Conservation (phyloP, 192 early-diverging fungal genomes). For the Backusella parvicylindrica region DNA sequence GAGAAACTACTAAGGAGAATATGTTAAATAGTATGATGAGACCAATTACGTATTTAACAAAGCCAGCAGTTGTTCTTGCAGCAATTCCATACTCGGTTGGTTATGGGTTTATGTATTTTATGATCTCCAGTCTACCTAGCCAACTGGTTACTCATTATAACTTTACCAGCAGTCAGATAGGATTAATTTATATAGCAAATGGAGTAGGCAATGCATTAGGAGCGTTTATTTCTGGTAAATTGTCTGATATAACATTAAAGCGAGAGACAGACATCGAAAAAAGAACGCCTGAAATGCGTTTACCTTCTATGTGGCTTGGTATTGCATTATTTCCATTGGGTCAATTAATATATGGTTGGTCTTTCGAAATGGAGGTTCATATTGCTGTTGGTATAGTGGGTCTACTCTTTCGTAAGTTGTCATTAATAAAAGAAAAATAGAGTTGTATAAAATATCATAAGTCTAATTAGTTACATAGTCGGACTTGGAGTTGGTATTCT, state of each 20-base stretch:
- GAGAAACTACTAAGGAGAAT: neutral
- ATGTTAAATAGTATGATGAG: slow-evolving; percentile 7
- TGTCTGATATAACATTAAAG: slow-evolving; percentile 11
- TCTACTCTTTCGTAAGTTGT: slow-evolving; percentile 29
- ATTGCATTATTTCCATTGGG: slow-evolving; percentile 20
- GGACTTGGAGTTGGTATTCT: slow-evolving; percentile 33
- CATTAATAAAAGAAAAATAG: neutral
- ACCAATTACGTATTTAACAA: slow-evolving; percentile 18
- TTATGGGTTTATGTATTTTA: slow-evolving; percentile 37
- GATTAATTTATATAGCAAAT: slow-evolving; percentile 29
- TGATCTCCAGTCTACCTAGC: slow-evolving; percentile 27
- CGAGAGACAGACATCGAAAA: neutral
- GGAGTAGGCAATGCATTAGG: slow-evolving; percentile 30
- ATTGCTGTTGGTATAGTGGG: slow-evolving; percentile 20
- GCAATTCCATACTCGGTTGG: slow-evolving; percentile 20
- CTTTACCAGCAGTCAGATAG: slow-evolving; percentile 20
- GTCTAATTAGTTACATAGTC: slow-evolving; percentile 5
- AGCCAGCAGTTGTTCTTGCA: slow-evolving; percentile 18
- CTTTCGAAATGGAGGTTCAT: slow-evolving; percentile 3
- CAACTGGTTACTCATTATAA: slow-evolving; percentile 15
- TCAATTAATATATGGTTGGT: slow-evolving; percentile 35
- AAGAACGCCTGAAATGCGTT: slow-evolving; percentile 16
- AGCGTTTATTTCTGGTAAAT: slow-evolving; percentile 24
- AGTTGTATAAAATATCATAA: neutral
- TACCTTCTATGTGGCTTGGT: slow-evolving; percentile 32